Evolutionary conservation across 139 green algal species (phyloP), one percentile per base, ranked within the genome.

Genomic region (Pedinophyceae sp.): DNA sequence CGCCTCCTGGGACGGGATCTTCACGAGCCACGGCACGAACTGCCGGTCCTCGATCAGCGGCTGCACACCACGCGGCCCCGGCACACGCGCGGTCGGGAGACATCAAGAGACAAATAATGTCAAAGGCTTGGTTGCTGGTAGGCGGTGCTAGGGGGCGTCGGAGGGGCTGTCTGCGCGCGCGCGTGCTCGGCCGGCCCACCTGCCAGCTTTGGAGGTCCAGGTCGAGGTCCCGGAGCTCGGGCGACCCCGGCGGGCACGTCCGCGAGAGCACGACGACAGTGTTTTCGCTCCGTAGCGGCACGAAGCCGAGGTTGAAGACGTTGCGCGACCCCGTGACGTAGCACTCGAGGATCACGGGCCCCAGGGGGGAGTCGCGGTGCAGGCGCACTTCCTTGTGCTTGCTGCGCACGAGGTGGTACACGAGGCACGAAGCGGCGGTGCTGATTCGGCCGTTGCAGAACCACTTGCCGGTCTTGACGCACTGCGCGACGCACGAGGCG

Each of bases 291-390:
- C 15, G 47, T 7, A 93, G 79, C 4, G 86, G 79, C 50, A 98
- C 83, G 73, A 95, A 98, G 17, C 90, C 90, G 22, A 98, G 75
- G 43, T 81, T 73, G 70, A 98, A 98, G 3, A 93, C 72, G 69
- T 98, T 98, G 45, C 84, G 71, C 18, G 58, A 78, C 43, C 83
- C 88, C 30, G 68, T 83, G 54, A 80, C 76, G 67, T 96, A 98
- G 75, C 90, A 98, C 75, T 97, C 90, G 19, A 97, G 74, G 48
- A 93, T 65, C 2, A 84, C 83, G 7, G 97, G 87, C 0, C 89
- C 90, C 25, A 98, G 76, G 2, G 90, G 90, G 26, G 62, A 84
- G 67, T 93, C 77, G 55, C 72, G 78, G 73, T 98, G 90, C 55
- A 98, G 79, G 56, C 74, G 58, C 16, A 93, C 82, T 64, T 96